phyloP scores from a whole-genome alignment of 306 rosid genomes.

The Albizia julibrissin region DNA sequence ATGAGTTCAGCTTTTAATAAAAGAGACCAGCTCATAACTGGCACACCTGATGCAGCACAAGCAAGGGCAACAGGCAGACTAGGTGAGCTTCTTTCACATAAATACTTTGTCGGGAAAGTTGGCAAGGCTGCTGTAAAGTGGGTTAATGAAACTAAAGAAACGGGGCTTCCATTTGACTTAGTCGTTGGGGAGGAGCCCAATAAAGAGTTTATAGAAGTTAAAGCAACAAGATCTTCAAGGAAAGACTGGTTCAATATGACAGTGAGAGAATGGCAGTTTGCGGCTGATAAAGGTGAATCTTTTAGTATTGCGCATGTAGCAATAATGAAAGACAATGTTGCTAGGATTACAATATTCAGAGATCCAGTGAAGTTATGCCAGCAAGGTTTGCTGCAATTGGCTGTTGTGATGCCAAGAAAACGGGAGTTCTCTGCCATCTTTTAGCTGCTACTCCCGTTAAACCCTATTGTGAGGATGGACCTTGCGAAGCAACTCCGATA shows the following conservation, averaged over 20 bases:
- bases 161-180: conserved; percentile 79
- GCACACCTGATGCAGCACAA: conserved; percentile 52
- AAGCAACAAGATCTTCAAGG: conserved; percentile 69
- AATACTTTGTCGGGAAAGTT: conserved; percentile 54
- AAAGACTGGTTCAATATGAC: conserved; percentile 91
- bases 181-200: conserved; percentile 45
- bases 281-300: conserved; percentile 65
- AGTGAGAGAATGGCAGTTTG: conserved; percentile 78
- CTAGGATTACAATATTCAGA: conserved; percentile 57
- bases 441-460: conserved; percentile 30
- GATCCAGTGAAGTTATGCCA: conserved; percentile 72
- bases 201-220: conserved; percentile 76
- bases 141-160: conserved; percentile 73
- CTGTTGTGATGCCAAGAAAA: conserved; percentile 62
- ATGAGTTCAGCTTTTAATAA: conserved; percentile 33
- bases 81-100: conserved; percentile 72
- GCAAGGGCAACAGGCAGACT: conserved; percentile 62
- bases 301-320: conserved; percentile 77
- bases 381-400: conserved; percentile 65
- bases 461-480: neutral
- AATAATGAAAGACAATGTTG: conserved; percentile 49
- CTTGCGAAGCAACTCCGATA: neutral
- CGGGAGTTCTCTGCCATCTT: conserved; percentile 47
- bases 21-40: conserved; percentile 53
- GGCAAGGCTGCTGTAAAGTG: conserved; percentile 56